Evolutionary conservation across 805 yeast species (phyloP).

Genomic region (Naumovozyma baii): DNA sequence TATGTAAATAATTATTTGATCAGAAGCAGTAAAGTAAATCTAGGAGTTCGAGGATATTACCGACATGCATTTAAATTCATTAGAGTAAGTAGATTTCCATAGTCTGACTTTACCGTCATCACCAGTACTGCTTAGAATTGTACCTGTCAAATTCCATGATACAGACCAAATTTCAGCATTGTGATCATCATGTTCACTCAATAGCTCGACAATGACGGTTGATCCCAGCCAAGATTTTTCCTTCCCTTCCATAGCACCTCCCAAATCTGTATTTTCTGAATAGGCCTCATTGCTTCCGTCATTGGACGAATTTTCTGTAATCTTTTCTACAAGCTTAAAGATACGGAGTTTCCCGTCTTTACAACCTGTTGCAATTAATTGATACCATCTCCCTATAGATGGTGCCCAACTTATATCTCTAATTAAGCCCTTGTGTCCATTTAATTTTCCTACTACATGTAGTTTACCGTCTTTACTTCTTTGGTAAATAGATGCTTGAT

Average conservation of each 20-base stretch:
- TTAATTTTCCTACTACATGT: slow-evolving; percentile 50
- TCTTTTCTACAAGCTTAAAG: slow-evolving; percentile 53
- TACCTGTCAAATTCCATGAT: slow-evolving; percentile 89
- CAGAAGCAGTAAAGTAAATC: no score
- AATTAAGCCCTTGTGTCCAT: slow-evolving; percentile 80
- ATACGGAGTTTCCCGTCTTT: slow-evolving; percentile 89
- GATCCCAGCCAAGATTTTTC: slow-evolving; percentile 2
- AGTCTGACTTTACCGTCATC: slow-evolving; percentile 87
- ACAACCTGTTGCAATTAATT: slow-evolving; percentile 88
- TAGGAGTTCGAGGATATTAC: slow-evolving; percentile 42
- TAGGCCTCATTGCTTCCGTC: not conserved
- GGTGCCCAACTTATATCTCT: slow-evolving; percentile 96
- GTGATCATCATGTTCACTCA: slow-evolving; percentile 67
- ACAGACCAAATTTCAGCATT: slow-evolving; percentile 93
- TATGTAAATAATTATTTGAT: no score
- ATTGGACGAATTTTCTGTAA: slow-evolving; percentile 3
- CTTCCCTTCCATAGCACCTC: slow-evolving; percentile 1
- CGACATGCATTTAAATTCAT: slow-evolving; percentile 86
- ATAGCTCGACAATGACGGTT: slow-evolving; percentile 40
- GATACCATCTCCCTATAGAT: slow-evolving; percentile 82
- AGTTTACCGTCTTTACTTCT: slow-evolving; percentile 43
- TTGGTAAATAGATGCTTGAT: slow-evolving; percentile 74
- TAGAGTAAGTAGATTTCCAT: slow-evolving; percentile 83
- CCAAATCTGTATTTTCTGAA: slow-evolving; percentile 4
- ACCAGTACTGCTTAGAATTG: slow-evolving; percentile 85